Evolutionary conservation across 805 yeast species (phyloP), one percentile per base, ranked within the genome.

Genomic region (Ogataea philodendri): DNA sequence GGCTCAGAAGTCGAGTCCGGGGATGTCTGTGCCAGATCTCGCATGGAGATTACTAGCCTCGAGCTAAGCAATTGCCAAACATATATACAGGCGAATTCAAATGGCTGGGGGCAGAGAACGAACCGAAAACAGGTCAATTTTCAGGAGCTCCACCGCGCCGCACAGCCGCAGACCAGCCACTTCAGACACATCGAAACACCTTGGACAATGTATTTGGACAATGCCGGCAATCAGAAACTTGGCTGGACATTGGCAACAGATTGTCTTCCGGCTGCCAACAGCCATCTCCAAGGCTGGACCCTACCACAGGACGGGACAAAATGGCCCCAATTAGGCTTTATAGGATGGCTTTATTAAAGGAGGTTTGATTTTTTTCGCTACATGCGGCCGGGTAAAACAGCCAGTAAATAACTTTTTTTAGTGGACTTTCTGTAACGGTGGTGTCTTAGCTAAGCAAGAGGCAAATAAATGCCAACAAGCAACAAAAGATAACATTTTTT

Each of bases 111-210:
- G 26, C 29, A 19, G 29, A 29, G 9, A 20, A 9, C n/a, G 27
- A 18, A 19, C 39, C 39, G 13, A 27, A 35, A 35, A 14, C 9
- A 21, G 39, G 20, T 19, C 21, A 22, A 5, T 35, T 17, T 6
- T 26, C 31, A 35, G 39, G 39, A 35, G 39, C 16, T 14, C 13
- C 6, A 7, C 14, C 15, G 22, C 9, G 39, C 39, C 39, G 39
- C 39, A 28, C 20, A 2, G 39, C 39, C 39, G 33, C 30, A 28
- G 39, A 28, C 39, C 39, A 35, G 39, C 39, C 39, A 35, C 38
- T 35, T 29, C 32, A n/a, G n/a, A n/a, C n/a, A n/a, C 14, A 22
- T 5, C 7, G 22, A 22, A 8, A 10, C 26, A 17, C 26, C 10
- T 16, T 14, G n/a, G 21, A 18, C 19, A 23, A 16, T 23, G 13